A percentile compares a stretch with the other conserved stretches of the same genome.
Conservation (phyloP, 1,284 basidiomycete genomes). For the Pyrrhoderma lamaoense region DNA sequence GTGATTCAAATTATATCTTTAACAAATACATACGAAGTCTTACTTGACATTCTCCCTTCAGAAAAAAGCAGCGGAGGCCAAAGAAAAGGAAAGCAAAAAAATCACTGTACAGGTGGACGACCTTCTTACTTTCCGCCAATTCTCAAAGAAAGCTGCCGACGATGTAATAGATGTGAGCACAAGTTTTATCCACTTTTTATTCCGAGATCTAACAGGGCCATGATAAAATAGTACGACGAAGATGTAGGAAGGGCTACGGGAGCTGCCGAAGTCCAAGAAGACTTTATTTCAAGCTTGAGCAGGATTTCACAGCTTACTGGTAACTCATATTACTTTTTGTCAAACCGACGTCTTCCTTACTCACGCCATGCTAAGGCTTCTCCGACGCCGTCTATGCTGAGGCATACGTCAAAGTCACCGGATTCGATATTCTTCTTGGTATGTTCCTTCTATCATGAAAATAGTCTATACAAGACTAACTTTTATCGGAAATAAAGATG, state of each 20-base stretch:
- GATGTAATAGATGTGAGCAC: conserved; percentile 73
- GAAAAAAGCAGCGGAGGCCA: conserved; percentile 86
- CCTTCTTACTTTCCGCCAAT: conserved; percentile 86
- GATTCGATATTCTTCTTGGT: conserved; percentile 95
- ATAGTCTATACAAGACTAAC: not conserved
- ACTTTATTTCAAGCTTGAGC: conserved; percentile 94
- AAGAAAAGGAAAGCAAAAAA: conserved; percentile 72
- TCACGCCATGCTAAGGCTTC: conserved; percentile 55
- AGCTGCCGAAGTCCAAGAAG: conserved; percentile 76
- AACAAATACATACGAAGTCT: not conserved
- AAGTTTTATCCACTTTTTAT: too few relatives aligned
- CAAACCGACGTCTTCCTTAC: conserved; percentile 4
- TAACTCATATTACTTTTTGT: conserved; percentile 22
- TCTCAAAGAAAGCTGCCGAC: conserved; percentile 83
- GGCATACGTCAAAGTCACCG: conserved; percentile 96
- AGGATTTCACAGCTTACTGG: conserved; percentile 94
- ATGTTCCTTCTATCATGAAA: conserved; percentile 8
- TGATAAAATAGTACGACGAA: conserved; percentile 61
- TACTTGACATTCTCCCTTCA: conserved; percentile 20
- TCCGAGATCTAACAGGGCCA: too few relatives aligned
- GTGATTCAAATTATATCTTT: conserved; percentile 31
- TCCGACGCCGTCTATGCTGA: conserved; percentile 99
- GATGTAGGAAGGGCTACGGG: conserved; percentile 92
- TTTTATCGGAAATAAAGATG: conserved; percentile 45
- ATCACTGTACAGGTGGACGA: conserved; percentile 88